These are phyloP conservation scores for Diutina mesorugosa DNA, from an alignment of 1,139 yeast species.

Conservation along the genomic window DNA sequence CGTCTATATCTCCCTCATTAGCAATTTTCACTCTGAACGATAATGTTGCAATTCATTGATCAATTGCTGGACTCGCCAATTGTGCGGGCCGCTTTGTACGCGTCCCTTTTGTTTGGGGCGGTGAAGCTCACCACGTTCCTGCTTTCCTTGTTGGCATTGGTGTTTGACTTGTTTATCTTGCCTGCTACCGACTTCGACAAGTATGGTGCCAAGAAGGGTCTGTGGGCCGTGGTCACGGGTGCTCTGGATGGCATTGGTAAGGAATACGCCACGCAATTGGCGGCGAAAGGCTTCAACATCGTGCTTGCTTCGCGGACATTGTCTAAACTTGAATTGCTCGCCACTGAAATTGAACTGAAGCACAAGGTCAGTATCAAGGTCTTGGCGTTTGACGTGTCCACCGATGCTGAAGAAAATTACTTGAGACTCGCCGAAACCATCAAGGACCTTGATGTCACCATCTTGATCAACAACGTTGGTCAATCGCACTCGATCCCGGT, in stretches of 20 bases:
- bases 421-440: constrained; percentile 32
- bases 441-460: constrained; percentile 45
- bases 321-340: constrained; percentile 53
- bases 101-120: constrained; percentile 38
- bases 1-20: background rate
- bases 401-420: constrained; percentile 43
- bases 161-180: constrained; percentile 19
- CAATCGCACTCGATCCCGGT: constrained; percentile 92
- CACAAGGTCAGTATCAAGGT: constrained; percentile 52
- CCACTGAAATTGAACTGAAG: constrained; percentile 49
- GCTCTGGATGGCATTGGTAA: constrained; percentile 97
- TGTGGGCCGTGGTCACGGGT: constrained; percentile 92
- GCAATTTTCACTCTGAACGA: background rate
- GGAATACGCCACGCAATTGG: constrained; percentile 79
- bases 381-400: constrained; percentile 70
- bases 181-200: constrained; percentile 51
- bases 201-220: constrained; percentile 54
- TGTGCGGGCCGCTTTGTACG: constrained; percentile 15
- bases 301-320: constrained; percentile 77
- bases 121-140: constrained; percentile 34
- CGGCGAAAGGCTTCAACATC: constrained; percentile 70
- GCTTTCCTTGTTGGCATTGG: constrained; percentile 9
- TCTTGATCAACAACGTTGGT: constrained; percentile 87
- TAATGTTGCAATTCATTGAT: constrained; percentile 4
- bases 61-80: constrained; percentile 10